phyloP scores from a whole-genome alignment of 1,284 basidiomycete species.

The Chalciporus sp. region DNA sequence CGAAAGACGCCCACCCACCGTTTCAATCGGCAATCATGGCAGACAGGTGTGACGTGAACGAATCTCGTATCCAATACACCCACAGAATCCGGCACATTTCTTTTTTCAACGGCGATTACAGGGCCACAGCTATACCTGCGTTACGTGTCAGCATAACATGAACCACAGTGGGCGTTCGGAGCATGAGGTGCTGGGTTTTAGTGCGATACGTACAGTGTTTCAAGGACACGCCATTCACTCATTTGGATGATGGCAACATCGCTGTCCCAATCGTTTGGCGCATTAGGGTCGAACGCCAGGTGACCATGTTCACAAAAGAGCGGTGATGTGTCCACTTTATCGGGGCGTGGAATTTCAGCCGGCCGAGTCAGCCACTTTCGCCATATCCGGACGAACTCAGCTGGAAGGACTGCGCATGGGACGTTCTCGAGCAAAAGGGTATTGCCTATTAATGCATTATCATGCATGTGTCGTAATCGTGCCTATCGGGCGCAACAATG shows the following conservation, averaged over 20 bases:
- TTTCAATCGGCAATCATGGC: constrained; percentile 60
- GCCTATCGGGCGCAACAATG: constrained; percentile 42
- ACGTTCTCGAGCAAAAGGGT: constrained; percentile 46
- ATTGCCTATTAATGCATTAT: constrained; percentile 51
- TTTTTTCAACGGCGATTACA: constrained; percentile 54
- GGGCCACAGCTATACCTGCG: constrained; percentile 62
- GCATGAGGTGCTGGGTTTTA: constrained; percentile 9
- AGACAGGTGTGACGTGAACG: constrained; percentile 55
- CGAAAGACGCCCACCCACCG: constrained; percentile 44
- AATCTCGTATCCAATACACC: constrained; percentile 37
- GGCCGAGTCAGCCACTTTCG: constrained; percentile 68
- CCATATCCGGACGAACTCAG: constrained; percentile 66
- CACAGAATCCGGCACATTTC: constrained; percentile 30
- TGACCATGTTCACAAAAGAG: constrained; percentile 70
- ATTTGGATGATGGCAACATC: constrained; percentile 56
- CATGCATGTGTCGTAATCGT: constrained; percentile 60
- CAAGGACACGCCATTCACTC: constrained; percentile 64
- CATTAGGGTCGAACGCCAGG: constrained; percentile 69
- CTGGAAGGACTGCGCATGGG: constrained; percentile 60
- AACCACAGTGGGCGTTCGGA: constrained; percentile 5
- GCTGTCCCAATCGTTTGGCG: constrained; percentile 54
- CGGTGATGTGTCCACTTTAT: constrained; percentile 56
- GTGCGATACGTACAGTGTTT: constrained; percentile 50
- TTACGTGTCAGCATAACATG: constrained; percentile 18
- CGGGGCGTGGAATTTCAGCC: constrained; percentile 55